A percentile compares a stretch with the other conserved stretches of the same genome.
Evolutionary conservation across 1,284 basidiomycete species (phyloP).

Genomic region (Ceratorhiza oryzae-sativae): DNA sequence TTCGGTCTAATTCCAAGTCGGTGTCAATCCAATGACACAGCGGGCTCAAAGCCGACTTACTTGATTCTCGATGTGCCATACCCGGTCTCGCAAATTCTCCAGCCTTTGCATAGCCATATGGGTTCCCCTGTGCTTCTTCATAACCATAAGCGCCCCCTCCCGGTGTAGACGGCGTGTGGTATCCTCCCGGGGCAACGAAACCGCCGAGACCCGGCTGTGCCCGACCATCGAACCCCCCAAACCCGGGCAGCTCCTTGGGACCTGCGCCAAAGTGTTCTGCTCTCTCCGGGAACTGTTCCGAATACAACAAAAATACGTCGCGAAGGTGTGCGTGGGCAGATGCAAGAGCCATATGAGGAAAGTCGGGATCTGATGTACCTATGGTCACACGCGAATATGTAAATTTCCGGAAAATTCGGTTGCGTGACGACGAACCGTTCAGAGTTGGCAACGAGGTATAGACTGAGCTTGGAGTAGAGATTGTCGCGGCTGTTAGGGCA

Average conservation of each 20-base stretch:
- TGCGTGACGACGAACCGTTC: not conserved
- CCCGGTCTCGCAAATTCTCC: conserved; percentile 31
- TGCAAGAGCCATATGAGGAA: conserved; percentile 13
- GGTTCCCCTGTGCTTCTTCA: conserved; percentile 4
- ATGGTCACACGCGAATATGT: not conserved
- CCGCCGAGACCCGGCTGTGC: conserved; percentile 6
- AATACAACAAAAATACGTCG: conserved; percentile 23
- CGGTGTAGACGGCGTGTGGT: conserved; percentile 10
- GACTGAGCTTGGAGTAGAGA: conserved; percentile 24
- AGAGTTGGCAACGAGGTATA: conserved; percentile 25
- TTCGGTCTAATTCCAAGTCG: not conserved
- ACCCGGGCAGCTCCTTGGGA: conserved; percentile 12
- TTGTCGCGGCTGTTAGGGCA: conserved; percentile 23
- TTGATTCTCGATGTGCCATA: conserved; percentile 1
- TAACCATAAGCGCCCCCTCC: conserved; percentile 21
- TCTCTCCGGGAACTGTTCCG: conserved; percentile 24
- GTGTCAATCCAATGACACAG: not conserved
- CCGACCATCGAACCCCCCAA: conserved; percentile 19
- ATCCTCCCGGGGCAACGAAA: conserved; percentile 2
- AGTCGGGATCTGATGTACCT: conserved; percentile 27
- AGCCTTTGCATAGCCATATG: conserved; percentile 31
- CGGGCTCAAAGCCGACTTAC: not conserved
- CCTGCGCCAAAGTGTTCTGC: conserved; percentile 21
- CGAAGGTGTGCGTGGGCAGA: conserved; percentile 16
- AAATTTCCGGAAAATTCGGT: not conserved